Conservation (phyloP, 2,329 filamentous ascomycete genomes). For the Aspergillus chevalieri region DNA sequence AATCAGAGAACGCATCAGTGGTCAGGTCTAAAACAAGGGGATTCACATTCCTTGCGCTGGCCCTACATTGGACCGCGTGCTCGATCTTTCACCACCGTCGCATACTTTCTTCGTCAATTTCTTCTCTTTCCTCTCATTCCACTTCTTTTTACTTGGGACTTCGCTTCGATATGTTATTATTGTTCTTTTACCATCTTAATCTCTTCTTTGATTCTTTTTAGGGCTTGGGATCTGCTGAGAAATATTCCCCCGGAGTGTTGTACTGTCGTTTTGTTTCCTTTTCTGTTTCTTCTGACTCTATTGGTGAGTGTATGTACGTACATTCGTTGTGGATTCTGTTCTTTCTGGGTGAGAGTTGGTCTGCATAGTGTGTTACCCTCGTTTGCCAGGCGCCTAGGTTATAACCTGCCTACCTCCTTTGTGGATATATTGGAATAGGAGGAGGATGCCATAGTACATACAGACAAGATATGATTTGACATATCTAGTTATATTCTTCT, state of each 20-base stretch:
- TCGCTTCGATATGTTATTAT: background rate
- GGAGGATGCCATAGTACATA: background rate
- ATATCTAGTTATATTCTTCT: too few relatives aligned
- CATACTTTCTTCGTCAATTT: background rate
- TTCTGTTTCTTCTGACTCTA: background rate
- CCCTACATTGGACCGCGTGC: too few relatives aligned
- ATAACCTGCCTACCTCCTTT: background rate
- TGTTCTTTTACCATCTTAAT: background rate
- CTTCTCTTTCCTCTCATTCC: background rate
- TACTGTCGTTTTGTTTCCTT: background rate
- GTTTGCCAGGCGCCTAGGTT: too few relatives aligned
- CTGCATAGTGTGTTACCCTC: background rate
- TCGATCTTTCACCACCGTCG: too few relatives aligned
- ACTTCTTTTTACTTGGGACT: background rate
- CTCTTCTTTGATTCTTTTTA: background rate
- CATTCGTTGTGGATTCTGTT: background rate
- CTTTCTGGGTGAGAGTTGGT: background rate
- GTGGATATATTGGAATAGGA: background rate
- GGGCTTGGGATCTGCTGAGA: background rate
- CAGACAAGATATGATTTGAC: too few relatives aligned
- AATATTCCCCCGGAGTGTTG: background rate
- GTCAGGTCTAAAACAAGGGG: too few relatives aligned
- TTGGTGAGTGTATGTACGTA: too few relatives aligned
- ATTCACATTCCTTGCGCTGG: too few relatives aligned
- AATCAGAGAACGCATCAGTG: too few relatives aligned